Conservation (phyloP, 345 rosid genomes). For the Gynandropsis gynandra region DNA sequence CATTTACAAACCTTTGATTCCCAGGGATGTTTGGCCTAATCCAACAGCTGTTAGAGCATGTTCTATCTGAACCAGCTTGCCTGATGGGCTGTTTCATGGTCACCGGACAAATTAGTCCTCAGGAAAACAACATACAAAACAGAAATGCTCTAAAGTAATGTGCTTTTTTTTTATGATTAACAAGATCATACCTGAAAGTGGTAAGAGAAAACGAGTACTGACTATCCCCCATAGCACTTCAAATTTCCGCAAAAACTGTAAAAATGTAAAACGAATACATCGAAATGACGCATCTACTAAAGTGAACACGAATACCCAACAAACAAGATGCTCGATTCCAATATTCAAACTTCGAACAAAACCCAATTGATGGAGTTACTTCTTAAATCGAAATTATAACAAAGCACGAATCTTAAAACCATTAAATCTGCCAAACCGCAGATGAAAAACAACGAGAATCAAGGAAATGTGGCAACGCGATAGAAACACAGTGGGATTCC, state of each 20-base stretch:
- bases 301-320: no score
- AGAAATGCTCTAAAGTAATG: neutral
- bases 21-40: constrained; percentile 90
- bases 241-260: neutral
- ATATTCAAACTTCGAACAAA: no score
- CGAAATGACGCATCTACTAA: no score
- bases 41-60: constrained; percentile 93
- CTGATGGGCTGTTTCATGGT: constrained; percentile 61
- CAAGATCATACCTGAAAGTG: constrained; percentile 61
- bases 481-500: no score
- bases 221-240: constrained; percentile 65
- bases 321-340: no score
- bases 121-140: neutral
- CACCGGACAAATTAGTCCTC: constrained; percentile 1
- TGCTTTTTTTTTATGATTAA: neutral
- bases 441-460: no score
- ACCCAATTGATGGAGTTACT: no score
- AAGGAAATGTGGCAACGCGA: no score
- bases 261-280: neutral
- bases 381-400: no score
- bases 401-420: no score
- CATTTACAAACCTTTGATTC: constrained; percentile 67
- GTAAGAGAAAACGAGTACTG: constrained; percentile 94
- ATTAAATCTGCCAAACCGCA: no score
- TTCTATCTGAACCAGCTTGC: constrained; percentile 97